Base-by-base conservation (phyloP, 2,329 filamentous ascomycete species). In the Claviceps spartinae region DNA sequence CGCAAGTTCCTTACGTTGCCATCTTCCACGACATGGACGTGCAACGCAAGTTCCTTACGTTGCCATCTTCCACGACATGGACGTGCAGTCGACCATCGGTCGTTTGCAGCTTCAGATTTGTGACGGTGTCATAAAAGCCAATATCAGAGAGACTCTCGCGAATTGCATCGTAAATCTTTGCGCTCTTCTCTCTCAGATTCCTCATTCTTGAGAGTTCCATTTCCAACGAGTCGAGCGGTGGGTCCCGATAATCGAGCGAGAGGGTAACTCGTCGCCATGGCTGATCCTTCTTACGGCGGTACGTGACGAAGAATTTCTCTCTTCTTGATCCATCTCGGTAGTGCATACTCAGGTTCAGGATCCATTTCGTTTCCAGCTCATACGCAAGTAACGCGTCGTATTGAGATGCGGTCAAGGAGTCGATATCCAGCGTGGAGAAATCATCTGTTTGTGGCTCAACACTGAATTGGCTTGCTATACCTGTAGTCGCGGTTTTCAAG, bases 291-390 rank as follows among this genome's bases (percentile, higher is more conserved):
- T 95, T 85, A 47, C 89, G 87, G 47, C 89, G 87, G 65, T 87
- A 98, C 0, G 93, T 97, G 56, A 98, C 83, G 66, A 97, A 98
- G 72, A 97, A 97, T 67, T 98, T 98, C 67, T 98, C 93, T 44
- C 91, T 80, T 60, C 87, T 86, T 13, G 90, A 94, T 61, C 85
- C 84, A 69, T 98, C 93, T 54, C 90, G 82, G 67, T 96, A 98
- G 67, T 95, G 89, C 93, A 98, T 96, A 68, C 89, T 96, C 54
- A 97, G 77, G 63, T 98, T 98, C 59, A 98, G 74, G 54, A 98
- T 97, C 93, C 93, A 98, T 62, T 79, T 83, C 55, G 76, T 79
- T 62, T 96, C 89, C 52, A 96, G 76, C 67, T 97, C 91, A 56
- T 86, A 81, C 57, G 85, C 81, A 57, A 95, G 77, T 60, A 80